These are phyloP conservation scores for Tympanopsis confertula DNA, from an alignment of 2,329 filamentous ascomycete genomes.

Conservation along the genomic window DNA sequence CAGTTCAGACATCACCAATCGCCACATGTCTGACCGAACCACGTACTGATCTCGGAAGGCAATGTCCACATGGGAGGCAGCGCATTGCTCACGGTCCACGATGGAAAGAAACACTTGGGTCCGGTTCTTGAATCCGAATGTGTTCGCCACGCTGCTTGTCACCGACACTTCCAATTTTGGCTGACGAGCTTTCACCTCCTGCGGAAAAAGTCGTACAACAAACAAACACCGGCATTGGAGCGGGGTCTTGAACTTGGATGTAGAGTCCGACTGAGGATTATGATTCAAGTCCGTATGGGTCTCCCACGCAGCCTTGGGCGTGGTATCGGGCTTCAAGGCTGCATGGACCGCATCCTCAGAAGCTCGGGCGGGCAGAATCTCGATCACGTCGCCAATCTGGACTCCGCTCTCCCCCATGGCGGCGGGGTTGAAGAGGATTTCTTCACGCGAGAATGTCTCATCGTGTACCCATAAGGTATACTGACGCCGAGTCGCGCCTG, in stretches of 20 bases:
- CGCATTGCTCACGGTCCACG: neutral
- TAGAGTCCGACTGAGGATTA: neutral
- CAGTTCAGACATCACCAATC: conserved; percentile 46
- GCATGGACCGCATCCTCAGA: neutral
- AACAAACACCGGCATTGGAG: neutral
- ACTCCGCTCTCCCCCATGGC: neutral
- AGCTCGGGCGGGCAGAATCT: neutral
- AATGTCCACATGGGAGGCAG: conserved; percentile 54
- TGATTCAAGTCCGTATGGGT: neutral
- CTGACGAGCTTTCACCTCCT: neutral
- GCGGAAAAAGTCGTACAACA: neutral
- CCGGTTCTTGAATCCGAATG: neutral
- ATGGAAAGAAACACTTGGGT: neutral
- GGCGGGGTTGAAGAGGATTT: neutral
- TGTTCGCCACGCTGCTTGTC: neutral
- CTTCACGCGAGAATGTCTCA: neutral
- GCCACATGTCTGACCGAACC: conserved; percentile 61
- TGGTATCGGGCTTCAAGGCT: neutral
- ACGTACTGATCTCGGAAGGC: conserved; percentile 57
- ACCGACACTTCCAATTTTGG: neutral
- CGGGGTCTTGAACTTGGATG: neutral
- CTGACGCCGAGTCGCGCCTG: neutral
- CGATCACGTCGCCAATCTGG: neutral
- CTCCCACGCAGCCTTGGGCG: neutral
- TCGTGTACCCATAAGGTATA: neutral